Evolutionary conservation across 129 eudicot species (phyloP).

Genomic region (Silybum marianum): DNA sequence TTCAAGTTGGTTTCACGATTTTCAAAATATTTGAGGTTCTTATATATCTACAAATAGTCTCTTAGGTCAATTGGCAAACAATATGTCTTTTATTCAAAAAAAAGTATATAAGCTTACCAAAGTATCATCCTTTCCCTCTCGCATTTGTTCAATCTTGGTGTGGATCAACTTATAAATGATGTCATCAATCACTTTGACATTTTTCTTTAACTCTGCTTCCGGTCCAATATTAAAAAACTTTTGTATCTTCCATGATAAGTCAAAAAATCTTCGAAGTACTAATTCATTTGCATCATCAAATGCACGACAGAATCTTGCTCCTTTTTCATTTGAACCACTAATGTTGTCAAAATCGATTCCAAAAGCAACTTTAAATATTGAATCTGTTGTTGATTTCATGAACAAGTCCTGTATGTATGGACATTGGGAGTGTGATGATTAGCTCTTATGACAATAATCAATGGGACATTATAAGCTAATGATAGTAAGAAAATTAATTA

Average conservation of each 20-base stretch:
- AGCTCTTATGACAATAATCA: neutral
- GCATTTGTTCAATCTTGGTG: neutral
- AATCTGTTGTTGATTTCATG: conserved; percentile 59
- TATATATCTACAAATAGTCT: neutral
- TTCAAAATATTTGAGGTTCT: neutral
- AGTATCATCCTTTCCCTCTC: conserved; percentile 37
- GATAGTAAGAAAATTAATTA: conserved; percentile 37
- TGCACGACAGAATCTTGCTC: conserved; percentile 47
- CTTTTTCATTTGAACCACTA: neutral
- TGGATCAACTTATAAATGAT: neutral
- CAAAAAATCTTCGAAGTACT: conserved; percentile 47
- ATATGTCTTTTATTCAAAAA: neutral
- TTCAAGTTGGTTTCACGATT: neutral
- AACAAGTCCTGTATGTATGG: conserved; percentile 44
- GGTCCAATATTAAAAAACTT: conserved; percentile 44
- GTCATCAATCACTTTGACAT: neutral
- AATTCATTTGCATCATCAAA: conserved; percentile 57
- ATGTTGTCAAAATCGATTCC: neutral
- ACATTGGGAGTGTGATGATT: neutral
- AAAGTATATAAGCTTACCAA: neutral
- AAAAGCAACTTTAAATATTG: neutral
- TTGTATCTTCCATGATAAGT: conserved; percentile 49
- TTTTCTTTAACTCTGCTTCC: neutral
- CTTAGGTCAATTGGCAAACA: too few species aligned
- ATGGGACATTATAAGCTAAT: neutral